Percentiles rank a stretch among this genome's conserved stretches.
These are phyloP conservation scores for Begonia masoniana DNA, from an alignment of 306 rosid genomes.

Conservation along the genomic window DNA sequence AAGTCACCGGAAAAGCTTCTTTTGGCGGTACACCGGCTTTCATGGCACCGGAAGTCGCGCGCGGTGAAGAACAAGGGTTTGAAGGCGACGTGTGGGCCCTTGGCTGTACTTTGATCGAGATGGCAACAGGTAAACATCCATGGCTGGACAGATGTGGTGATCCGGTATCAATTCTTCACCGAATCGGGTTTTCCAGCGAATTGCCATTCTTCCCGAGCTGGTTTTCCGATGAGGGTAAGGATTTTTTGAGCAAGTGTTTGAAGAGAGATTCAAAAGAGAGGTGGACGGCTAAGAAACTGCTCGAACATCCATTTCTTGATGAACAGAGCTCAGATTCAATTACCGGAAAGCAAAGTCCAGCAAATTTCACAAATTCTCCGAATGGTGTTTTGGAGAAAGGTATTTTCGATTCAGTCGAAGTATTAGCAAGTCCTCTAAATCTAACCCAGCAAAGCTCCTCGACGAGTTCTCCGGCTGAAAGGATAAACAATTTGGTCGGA, in stretches of 20 bases:
- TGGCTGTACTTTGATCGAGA: constrained; percentile 48
- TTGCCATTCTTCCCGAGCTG: constrained; percentile 20
- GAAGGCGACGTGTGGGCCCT: constrained; percentile 41
- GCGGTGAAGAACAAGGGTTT: constrained; percentile 31
- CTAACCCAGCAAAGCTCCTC: constrained; percentile 6
- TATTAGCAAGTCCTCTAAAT: constrained; percentile 7
- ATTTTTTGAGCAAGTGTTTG: constrained; percentile 32
- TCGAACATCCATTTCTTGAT: constrained; percentile 33
- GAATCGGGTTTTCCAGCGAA: constrained; percentile 28
- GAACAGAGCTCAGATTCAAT: constrained; percentile 6
- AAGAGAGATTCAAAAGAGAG: constrained; percentile 26
- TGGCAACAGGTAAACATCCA: constrained; percentile 32
- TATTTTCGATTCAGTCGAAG: constrained; percentile 29
- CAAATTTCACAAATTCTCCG: constrained; percentile 22
- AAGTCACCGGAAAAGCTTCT: constrained; percentile 1
- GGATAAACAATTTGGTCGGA: constrained; percentile 21
- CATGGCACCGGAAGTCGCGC: constrained; percentile 44
- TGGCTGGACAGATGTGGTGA: constrained; percentile 23
- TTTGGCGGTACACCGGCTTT: constrained; percentile 42
- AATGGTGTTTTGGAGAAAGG: constrained; percentile 34
- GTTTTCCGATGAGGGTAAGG: constrained; percentile 25
- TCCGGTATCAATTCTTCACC: constrained; percentile 28
- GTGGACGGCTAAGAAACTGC: constrained; percentile 30
- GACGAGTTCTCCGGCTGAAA: constrained; percentile 16
- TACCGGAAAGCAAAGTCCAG: constrained; percentile 1